Evolutionary conservation across 2,329 filamentous ascomycete species (phyloP).

Genomic region (Atkinsonella hypoxylon): DNA sequence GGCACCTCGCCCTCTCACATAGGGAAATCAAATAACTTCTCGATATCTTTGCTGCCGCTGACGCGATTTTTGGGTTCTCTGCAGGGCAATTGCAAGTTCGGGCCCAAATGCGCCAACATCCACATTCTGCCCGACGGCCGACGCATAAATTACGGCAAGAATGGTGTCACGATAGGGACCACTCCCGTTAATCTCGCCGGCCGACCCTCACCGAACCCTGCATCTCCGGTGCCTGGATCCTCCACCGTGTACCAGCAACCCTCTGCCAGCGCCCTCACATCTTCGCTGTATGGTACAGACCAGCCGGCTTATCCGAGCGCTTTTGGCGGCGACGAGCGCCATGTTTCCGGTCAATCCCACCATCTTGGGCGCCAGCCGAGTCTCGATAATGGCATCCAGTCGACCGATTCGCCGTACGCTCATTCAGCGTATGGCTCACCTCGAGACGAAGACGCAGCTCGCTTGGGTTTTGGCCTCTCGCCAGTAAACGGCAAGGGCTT

Average conservation of each 20-base stretch:
- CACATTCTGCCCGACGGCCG: constrained; percentile 91
- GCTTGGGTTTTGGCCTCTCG: constrained; percentile 64
- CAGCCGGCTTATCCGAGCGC: constrained; percentile 24
- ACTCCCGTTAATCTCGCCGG: constrained; percentile 49
- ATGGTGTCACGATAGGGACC: constrained; percentile 52
- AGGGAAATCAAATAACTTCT: no score
- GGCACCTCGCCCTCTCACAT: no score
- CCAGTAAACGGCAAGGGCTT: constrained; percentile 59
- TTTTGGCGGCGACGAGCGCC: constrained; percentile 29
- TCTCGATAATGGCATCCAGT: constrained; percentile 43
- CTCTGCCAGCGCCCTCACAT: constrained; percentile 57
- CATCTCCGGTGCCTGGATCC: constrained; percentile 28
- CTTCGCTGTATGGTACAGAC: constrained; percentile 34
- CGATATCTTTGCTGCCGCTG: background rate
- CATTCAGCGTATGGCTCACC: constrained; percentile 71
- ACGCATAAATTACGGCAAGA: constrained; percentile 71
- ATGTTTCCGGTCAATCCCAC: constrained; percentile 13
- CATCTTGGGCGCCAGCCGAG: constrained; percentile 36
- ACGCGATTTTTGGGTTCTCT: background rate
- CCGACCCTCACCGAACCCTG: constrained; percentile 42
- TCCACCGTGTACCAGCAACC: constrained; percentile 35
- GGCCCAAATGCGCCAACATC: constrained; percentile 91
- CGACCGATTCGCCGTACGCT: constrained; percentile 47
- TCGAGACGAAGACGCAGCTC: constrained; percentile 48
- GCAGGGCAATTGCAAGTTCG: constrained; percentile 97